Evolutionary conservation across 2,329 filamentous ascomycete genomes (phyloP).

Genomic region (Waltergamsia citrina): DNA sequence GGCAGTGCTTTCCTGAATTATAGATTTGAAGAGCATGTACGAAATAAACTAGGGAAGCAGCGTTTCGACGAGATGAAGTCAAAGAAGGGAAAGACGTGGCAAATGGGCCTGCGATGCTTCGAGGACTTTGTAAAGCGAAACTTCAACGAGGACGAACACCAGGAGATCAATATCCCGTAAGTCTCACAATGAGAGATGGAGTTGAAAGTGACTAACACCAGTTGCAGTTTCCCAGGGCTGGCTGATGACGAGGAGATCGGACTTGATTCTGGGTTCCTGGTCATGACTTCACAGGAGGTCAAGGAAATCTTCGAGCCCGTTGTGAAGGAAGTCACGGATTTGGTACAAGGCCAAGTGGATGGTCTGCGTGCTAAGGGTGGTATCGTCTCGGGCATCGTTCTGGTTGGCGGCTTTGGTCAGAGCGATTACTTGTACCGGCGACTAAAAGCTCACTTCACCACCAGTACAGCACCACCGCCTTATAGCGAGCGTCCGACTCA

Average conservation of each 20-base stretch:
- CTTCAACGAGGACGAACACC: constrained; percentile 69
- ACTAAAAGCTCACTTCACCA: constrained; percentile 58
- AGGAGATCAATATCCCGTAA: constrained; percentile 67
- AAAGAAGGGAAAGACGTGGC: constrained; percentile 73
- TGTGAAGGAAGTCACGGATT: constrained; percentile 58
- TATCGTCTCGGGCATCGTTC: constrained; percentile 62
- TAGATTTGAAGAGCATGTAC: constrained; percentile 69
- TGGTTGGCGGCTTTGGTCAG: constrained; percentile 76
- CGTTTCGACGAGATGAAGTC: constrained; percentile 66
- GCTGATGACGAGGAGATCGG: constrained; percentile 68
- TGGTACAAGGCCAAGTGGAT: constrained; percentile 59
- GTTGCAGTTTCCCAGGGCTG: constrained; percentile 55
- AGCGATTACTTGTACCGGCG: constrained; percentile 66
- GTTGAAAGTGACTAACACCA: not conserved
- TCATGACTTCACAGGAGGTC: constrained; percentile 60
- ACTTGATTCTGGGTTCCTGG: constrained; percentile 66
- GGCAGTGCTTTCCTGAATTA: constrained; percentile 75
- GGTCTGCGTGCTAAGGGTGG: constrained; percentile 51
- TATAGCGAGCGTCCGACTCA: constrained; percentile 66
- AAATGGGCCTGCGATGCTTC: constrained; percentile 69
- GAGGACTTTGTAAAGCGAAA: constrained; percentile 81
- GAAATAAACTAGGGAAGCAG: constrained; percentile 53
- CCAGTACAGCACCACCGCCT: constrained; percentile 44
- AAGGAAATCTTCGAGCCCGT: constrained; percentile 70
- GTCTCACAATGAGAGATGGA: constrained; percentile 13